These are phyloP conservation scores for Nidula niveotomentosa DNA, from an alignment of 1,284 basidiomycete species.

Conservation along the genomic window DNA sequence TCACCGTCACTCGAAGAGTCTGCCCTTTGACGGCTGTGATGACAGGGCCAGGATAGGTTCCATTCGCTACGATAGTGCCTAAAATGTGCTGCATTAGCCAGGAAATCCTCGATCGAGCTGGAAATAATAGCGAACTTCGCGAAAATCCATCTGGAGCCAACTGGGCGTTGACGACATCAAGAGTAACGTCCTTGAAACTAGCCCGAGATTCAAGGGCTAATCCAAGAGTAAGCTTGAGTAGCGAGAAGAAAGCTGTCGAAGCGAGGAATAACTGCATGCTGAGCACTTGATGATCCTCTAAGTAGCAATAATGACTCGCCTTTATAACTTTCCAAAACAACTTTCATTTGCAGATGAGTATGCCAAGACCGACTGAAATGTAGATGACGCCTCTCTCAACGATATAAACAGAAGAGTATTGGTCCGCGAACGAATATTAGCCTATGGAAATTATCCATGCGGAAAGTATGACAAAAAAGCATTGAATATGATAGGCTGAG, in stretches of 20 bases:
- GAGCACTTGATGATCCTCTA: too few relatives aligned
- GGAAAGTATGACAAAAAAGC: too few relatives aligned
- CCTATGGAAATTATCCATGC: too few relatives aligned
- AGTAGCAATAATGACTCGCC: too few relatives aligned
- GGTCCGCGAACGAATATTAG: too few relatives aligned
- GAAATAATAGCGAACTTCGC: conserved; percentile 7
- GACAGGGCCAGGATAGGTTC: conserved; percentile 12
- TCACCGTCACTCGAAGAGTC: conserved; percentile 11
- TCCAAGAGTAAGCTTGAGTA: not conserved
- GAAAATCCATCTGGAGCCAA: conserved; percentile 14
- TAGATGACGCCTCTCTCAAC: too few relatives aligned
- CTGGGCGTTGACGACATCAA: conserved; percentile 9
- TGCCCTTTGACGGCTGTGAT: conserved; percentile 14
- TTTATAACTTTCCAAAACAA: too few relatives aligned
- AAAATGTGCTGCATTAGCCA: not conserved
- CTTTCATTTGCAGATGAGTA: too few relatives aligned
- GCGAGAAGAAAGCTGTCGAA: conserved; percentile 3
- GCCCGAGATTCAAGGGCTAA: not conserved
- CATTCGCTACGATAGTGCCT: conserved; percentile 9
- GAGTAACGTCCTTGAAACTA: conserved; percentile 6
- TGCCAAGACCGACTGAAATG: too few relatives aligned
- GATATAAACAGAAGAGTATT: too few relatives aligned
- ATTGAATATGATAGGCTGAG: too few relatives aligned
- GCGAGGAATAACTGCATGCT: conserved; percentile 4
- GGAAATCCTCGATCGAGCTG: not conserved